Conservation (phyloP, 2,329 filamentous ascomycete species). For the Sporothrix variecibatus region DNA sequence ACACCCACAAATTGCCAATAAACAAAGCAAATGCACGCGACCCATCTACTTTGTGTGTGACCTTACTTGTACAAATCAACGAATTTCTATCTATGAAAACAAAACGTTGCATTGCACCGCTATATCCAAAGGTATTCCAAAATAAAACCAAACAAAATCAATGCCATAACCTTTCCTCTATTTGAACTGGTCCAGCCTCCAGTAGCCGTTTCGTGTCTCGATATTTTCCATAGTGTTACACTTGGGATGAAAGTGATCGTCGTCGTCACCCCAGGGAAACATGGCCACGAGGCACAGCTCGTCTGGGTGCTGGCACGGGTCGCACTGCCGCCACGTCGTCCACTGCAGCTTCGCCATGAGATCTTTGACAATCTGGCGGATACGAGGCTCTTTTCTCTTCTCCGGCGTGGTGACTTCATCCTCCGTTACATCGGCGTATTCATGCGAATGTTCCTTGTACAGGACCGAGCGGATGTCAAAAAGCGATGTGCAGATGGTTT, state of each 20-base stretch:
- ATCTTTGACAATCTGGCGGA: conserved; percentile 19
- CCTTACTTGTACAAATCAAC: neutral
- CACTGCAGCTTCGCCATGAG: conserved; percentile 39
- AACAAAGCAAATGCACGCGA: neutral
- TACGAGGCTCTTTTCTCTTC: conserved; percentile 13
- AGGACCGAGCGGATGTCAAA: conserved; percentile 37
- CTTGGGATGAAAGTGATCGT: conserved; percentile 32
- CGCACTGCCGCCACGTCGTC: conserved; percentile 42
- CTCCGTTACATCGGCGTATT: neutral
- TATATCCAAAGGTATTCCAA: neutral
- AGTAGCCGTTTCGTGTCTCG: conserved; percentile 4
- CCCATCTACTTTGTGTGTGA: neutral
- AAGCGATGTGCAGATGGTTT: conserved; percentile 43
- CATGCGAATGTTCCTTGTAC: neutral
- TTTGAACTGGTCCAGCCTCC: neutral
- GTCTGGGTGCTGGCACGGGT: conserved; percentile 34
- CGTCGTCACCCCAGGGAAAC: conserved; percentile 41
- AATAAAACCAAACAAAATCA: neutral
- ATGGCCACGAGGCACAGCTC: conserved; percentile 45
- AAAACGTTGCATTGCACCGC: neutral
- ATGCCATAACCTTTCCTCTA: neutral
- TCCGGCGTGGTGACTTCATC: conserved; percentile 25
- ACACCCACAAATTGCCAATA: neutral
- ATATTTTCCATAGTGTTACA: conserved; percentile 19
- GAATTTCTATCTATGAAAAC: neutral